Conservation (phyloP, 345 rosid genomes). For the Melaleuca alternifolia region DNA sequence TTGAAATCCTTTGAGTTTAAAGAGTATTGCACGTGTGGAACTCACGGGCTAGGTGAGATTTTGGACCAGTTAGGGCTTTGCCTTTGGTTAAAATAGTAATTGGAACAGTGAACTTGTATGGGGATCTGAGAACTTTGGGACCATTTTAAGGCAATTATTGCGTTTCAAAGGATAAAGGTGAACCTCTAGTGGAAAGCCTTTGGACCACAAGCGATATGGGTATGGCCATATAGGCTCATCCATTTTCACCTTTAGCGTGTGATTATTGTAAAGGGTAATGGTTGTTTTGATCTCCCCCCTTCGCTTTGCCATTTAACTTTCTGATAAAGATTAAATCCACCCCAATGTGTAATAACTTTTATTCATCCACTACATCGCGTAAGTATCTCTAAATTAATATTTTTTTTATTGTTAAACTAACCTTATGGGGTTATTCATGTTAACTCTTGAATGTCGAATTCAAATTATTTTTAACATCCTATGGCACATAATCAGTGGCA, state of each 20-base stretch:
- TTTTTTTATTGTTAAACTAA: background rate
- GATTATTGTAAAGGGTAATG: background rate
- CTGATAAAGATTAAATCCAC: background rate
- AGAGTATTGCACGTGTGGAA: constrained; percentile 21
- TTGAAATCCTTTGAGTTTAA: constrained; percentile 13
- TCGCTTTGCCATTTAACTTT: background rate
- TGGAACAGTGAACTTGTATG: constrained; percentile 3
- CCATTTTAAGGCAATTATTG: constrained; percentile 23
- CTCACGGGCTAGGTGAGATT: constrained; percentile 18
- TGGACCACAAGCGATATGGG: background rate
- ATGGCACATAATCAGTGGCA: background rate
- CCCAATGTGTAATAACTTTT: background rate
- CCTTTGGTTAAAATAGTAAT: constrained; percentile 3
- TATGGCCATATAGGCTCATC: background rate
- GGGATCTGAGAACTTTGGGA: constrained; percentile 27
- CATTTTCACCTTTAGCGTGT: background rate
- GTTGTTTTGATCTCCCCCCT: background rate
- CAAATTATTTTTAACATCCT: background rate
- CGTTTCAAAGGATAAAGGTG: constrained; percentile 11
- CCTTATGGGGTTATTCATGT: background rate
- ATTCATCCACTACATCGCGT: background rate
- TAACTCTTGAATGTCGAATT: background rate
- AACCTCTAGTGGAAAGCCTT: constrained; percentile 2
- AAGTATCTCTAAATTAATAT: background rate
- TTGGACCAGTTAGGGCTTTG: constrained; percentile 4